Percentiles rank a stretch among this genome's conserved stretches.
Evolutionary conservation across 495 filamentous ascomycete genomes (phyloP).

Genomic region (Aspergillus bertholletiae): DNA sequence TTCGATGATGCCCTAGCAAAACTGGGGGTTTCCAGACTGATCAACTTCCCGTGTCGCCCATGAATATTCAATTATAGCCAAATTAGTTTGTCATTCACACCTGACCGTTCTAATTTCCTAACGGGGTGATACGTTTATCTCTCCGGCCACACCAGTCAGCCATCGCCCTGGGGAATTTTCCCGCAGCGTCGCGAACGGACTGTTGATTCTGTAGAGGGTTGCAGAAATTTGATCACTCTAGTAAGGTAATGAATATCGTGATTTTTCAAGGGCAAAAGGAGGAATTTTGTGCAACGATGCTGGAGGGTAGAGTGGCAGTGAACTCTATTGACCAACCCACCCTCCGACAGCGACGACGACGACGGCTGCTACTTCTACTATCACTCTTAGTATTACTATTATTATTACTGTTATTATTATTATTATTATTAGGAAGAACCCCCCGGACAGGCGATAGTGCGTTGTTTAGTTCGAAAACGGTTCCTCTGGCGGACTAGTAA

Average conservation of each 20-base stretch:
- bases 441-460: neutral
- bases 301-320: neutral
- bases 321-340: neutral
- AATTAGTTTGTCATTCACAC: neutral
- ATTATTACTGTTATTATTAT: neutral
- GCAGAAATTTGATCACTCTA: neutral
- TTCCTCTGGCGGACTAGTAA: too few relatives aligned
- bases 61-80: neutral
- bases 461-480: neutral
- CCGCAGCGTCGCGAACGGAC: neutral
- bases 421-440: too few relatives aligned
- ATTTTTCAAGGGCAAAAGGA: neutral
- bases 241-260: neutral
- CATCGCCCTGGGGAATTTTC: neutral
- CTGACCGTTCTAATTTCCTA: neutral
- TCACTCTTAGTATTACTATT: too few relatives aligned
- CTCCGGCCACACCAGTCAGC: neutral
- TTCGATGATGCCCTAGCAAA: neutral
- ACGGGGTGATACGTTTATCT: neutral
- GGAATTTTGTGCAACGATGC: neutral
- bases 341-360: too few relatives aligned
- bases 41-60: neutral
- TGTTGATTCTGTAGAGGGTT: neutral
- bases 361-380: too few relatives aligned
- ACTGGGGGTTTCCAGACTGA: neutral